Evolutionary conservation across 305 asterid genomes (phyloP).

Genomic region (Caryopteris hybrid): DNA sequence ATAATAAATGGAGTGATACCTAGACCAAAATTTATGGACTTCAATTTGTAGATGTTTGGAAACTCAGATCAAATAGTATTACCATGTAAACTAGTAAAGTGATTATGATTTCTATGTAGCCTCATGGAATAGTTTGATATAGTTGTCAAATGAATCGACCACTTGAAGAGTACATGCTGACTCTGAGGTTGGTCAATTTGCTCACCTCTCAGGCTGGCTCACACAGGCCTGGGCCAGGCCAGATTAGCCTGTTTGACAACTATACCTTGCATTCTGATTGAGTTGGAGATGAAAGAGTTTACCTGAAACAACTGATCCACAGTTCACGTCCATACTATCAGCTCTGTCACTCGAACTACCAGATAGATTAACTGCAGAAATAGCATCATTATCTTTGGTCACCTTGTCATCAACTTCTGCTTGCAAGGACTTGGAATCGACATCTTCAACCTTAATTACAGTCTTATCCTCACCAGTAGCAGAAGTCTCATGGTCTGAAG

Average conservation of each 20-base stretch:
- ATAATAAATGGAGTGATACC: not conserved
- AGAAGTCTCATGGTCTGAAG: conserved; percentile 25
- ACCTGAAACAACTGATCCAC: conserved; percentile 88
- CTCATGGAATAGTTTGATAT: not conserved
- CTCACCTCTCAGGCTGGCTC: not conserved
- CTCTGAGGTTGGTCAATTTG: not conserved
- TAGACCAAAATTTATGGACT: not conserved
- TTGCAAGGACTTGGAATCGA: conserved; percentile 24
- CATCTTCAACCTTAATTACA: conserved; percentile 11
- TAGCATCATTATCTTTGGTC: conserved; percentile 26
- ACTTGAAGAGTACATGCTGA: not conserved
- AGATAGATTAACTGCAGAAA: conserved; percentile 31
- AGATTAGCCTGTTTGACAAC: not conserved
- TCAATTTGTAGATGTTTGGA: not conserved
- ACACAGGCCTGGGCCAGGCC: not conserved
- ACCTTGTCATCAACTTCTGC: conserved; percentile 35
- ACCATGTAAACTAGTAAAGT: not conserved
- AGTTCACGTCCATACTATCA: conserved; percentile 71
- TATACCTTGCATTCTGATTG: not conserved
- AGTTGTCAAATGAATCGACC: not conserved
- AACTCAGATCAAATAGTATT: not conserved
- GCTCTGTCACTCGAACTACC: conserved; percentile 42
- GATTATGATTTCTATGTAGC: not conserved
- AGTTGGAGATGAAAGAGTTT: conserved; percentile 9
- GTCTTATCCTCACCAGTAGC: conserved; percentile 25